Base-by-base conservation (phyloP, 108 stramenopile genomes). In the Pseudonitzschia multistriata region DNA sequence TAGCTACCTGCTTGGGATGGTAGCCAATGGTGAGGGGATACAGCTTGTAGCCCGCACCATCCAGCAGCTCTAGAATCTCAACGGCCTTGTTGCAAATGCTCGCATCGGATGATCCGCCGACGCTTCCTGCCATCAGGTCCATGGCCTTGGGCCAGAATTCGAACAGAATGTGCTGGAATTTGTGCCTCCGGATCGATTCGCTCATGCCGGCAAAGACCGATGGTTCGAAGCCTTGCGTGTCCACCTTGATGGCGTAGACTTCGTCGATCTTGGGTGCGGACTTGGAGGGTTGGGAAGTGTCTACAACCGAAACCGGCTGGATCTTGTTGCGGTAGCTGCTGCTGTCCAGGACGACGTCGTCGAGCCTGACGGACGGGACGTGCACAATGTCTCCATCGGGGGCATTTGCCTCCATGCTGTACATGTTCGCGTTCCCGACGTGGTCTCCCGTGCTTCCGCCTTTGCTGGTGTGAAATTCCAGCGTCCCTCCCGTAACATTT, bases 191-290 rank as follows among this genome's bases (percentile, higher is more conserved):
- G 13, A 76, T 3, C 4, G 70, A 53, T 4, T 37, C 28, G n/a
- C 49, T 8, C 28, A 79, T 49, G 8, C 78, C 78, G 0, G 30
- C 2, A 63, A 79, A 74, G 3, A 79, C 73, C 11, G 27, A 24
- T 28, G 78, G 78, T 61, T 79, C 78, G 67, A 64, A 79, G 19
- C 78, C 78, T 34, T 79, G 78, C 10, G 73, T 74, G 49, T 79
- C 78, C 10, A 79, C 60, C 68, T 79, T 79, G 30, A 74, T 10
- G 13, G 70, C 24, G 59, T 49, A 65, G 10, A 70, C 37, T n/a
- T n/a, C n/a, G n/a, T n/a, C n/a, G n/a, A n/a, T n/a, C n/a, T n/a
- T n/a, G n/a, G n/a, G n/a, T 3, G 22, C 13, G 33, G 37, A 49
- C 8, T 56, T 24, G 11, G 3, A 19, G 33, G 57, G 29, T 25